Evolutionary conservation across 306 rosid genomes (phyloP).

Genomic region (Vachellia pachyceras): DNA sequence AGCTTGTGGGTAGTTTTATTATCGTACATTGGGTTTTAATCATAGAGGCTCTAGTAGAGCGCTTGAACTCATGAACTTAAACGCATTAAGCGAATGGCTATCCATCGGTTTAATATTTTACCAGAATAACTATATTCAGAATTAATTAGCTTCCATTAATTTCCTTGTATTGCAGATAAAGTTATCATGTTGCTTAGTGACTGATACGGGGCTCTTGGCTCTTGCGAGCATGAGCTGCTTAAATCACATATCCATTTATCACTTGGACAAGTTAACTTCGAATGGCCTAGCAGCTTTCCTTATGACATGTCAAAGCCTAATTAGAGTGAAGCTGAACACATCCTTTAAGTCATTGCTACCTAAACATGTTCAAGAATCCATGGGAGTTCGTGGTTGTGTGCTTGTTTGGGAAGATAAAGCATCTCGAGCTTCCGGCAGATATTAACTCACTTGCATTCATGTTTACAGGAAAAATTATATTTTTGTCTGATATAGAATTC

Average conservation of each 20-base stretch:
- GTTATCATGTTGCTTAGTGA: constrained; percentile 68
- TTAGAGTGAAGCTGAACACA: constrained; percentile 67
- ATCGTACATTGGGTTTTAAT: background rate
- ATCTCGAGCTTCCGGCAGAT: constrained; percentile 48
- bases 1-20: background rate
- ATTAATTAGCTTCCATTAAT: constrained; percentile 11
- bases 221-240: constrained; percentile 62
- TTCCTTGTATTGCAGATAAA: constrained; percentile 62
- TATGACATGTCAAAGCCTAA: constrained; percentile 53
- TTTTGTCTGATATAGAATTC: background rate
- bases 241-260: constrained; percentile 59
- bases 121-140: background rate
- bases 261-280: constrained; percentile 63
- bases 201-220: constrained; percentile 69
- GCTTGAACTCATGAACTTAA: background rate
- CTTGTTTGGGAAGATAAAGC: constrained; percentile 67
- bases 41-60: background rate
- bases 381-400: constrained; percentile 68
- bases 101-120: background rate
- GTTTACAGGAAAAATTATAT: background rate
- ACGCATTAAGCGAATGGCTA: background rate
- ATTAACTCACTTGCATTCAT: constrained; percentile 6
- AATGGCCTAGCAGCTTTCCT: constrained; percentile 66
- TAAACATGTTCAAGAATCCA: constrained; percentile 46
- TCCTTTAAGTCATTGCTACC: constrained; percentile 63